A percentile compares a stretch with the other conserved stretches of the same genome.
phyloP scores from a whole-genome alignment of 2,329 filamentous ascomycete species.

The Cadophora sp. region DNA sequence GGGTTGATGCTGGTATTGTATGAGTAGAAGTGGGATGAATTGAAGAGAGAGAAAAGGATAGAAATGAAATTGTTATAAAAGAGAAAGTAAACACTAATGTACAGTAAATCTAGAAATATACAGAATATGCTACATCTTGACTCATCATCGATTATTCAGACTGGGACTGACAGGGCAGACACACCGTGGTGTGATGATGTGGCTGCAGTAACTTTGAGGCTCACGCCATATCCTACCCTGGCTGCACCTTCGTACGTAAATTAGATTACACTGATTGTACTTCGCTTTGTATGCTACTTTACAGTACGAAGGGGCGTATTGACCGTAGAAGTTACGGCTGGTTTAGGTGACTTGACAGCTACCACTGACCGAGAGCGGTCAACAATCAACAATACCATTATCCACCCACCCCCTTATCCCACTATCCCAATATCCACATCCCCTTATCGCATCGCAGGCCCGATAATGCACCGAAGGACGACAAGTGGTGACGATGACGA shows the following conservation, averaged over 20 bases:
- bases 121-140: slow-evolving; percentile 1
- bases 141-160: slow-evolving; percentile 11
- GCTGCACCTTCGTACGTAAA: no score
- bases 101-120: background rate
- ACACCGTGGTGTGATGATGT: background rate
- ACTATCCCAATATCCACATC: background rate
- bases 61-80: background rate
- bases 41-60: background rate
- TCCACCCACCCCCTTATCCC: background rate
- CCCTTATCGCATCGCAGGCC: slow-evolving; percentile 3
- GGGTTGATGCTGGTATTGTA: background rate
- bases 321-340: background rate
- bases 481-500: slow-evolving; percentile 9
- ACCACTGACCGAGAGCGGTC: background rate
- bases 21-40: background rate
- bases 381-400: background rate
- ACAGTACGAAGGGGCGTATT: background rate
- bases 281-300: no score
- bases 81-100: background rate
- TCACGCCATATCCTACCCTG: background rate
- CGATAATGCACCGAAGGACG: background rate
- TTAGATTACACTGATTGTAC: no score
- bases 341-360: background rate
- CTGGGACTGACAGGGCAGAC: background rate
- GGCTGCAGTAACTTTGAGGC: background rate